phyloP scores from a whole-genome alignment of 331 rosid species.

The Ulmus americana region DNA sequence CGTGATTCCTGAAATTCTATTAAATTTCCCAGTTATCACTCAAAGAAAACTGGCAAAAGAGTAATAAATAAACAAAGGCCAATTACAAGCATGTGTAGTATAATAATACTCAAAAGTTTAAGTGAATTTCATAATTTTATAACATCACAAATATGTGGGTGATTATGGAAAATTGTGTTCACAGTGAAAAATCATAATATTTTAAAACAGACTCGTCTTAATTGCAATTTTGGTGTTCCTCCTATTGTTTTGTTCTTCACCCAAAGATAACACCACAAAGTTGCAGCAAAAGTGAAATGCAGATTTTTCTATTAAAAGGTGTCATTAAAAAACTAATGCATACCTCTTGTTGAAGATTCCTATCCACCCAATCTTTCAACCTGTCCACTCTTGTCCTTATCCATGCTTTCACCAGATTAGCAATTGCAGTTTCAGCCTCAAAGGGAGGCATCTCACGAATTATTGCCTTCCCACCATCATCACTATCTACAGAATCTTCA shows the following conservation, averaged over 20 bases:
- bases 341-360: constrained; percentile 87
- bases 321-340: constrained; percentile 16
- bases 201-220: neutral
- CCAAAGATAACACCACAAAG: neutral
- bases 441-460: constrained; percentile 94
- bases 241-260: neutral
- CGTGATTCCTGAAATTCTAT: neutral
- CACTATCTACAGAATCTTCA: constrained; percentile 89
- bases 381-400: constrained; percentile 77
- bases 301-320: too few relatives aligned
- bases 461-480: constrained; percentile 95
- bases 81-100: neutral
- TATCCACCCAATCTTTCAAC: constrained; percentile 78
- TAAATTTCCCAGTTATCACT: neutral
- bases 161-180: neutral
- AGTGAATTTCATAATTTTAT: too few relatives aligned
- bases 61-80: neutral
- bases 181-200: neutral
- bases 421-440: constrained; percentile 85
- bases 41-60: neutral
- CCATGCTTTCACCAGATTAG: constrained; percentile 81
- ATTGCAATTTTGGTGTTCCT: neutral
- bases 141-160: too few relatives aligned
- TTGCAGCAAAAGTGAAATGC: neutral
- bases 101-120: neutral